Base-by-base conservation (phyloP, 75 land plant species). In the Selaginella tamariscina region DNA sequence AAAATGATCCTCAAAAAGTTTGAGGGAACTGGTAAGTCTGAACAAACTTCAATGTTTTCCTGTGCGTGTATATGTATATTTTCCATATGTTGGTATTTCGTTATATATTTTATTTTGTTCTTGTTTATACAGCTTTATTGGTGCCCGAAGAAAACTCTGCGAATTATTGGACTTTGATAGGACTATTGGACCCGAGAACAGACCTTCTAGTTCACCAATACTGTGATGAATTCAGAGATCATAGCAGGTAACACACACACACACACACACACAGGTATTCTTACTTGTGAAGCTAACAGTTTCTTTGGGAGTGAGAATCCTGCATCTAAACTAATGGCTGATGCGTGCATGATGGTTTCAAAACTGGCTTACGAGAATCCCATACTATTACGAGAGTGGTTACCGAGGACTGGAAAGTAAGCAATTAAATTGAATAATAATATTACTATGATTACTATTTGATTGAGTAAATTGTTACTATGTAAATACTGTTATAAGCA, bases 311-410 rank as follows among this genome's bases (percentile, higher is more conserved):
- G 49, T 15, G 49, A 39, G 49, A 64, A 44, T 30, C 55, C 1
- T 30, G 78, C 11, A 63, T 65, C 54, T 28, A 39, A 32, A 55
- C 30, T 55, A 69, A 78, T 67, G 22, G 73, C 78, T 22, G 68
- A 75, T 31, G 75, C 80, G 0, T 76, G 79, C 5, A 71, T 81
- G 56, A 85, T 85, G 88, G 84, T 85, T 1, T 68, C 88, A n/a
- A 82, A 80, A 33, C 26, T 82, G 2, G 65, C 85, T 15, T 82
- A 85, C 33, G 88, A 85, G 76, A 82, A 80, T 30, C 55, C 0
- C 56, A 70, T 0, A 70, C 65, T 66, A 75, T 80, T 24, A 26
- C 62, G 30, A 32, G 20, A 0, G 33, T 57, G 0, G 79, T 82
- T 21, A 65, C 44, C 24, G 27, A 80, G 0, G 56, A 54, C 15